These are phyloP conservation scores for Petunia axillaris DNA, from an alignment of 257 asterid species.

Conservation along the genomic window DNA sequence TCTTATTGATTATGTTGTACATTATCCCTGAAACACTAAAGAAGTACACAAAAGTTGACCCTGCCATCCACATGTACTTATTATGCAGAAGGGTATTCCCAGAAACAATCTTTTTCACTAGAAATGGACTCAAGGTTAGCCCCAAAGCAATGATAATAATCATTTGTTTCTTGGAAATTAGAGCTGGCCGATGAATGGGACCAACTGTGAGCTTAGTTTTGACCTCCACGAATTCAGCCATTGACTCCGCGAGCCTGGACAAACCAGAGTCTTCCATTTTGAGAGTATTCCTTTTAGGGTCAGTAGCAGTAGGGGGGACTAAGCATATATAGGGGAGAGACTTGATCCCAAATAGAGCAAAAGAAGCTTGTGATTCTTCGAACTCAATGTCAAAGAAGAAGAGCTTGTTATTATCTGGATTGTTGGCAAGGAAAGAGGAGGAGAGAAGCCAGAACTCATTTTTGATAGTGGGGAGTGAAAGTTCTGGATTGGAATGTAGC, in stretches of 20 bases:
- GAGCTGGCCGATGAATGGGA: conserved; percentile 61
- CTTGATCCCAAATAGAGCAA: conserved; percentile 60
- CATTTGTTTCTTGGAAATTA: conserved; percentile 60
- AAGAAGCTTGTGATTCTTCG: conserved; percentile 66
- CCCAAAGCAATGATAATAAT: conserved; percentile 41
- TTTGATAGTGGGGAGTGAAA: background rate
- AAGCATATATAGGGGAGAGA: conserved; percentile 80
- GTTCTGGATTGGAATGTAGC: conserved; percentile 11
- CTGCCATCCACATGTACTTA: conserved; percentile 74
- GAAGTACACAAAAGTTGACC: conserved; percentile 80
- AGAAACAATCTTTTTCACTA: conserved; percentile 52
- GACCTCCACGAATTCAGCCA: conserved; percentile 73
- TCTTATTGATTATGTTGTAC: conserved; percentile 85
- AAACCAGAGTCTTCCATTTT: conserved; percentile 74
- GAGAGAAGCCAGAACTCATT: conserved; percentile 56
- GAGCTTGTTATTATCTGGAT: conserved; percentile 34
- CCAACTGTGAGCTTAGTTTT: conserved; percentile 53
- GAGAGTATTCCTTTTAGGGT: conserved; percentile 50
- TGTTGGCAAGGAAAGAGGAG: conserved; percentile 55
- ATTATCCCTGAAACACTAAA: conserved; percentile 90
- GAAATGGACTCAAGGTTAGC: conserved; percentile 50
- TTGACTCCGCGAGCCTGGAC: conserved; percentile 69
- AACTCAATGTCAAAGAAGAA: conserved; percentile 79
- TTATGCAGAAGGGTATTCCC: conserved; percentile 70
- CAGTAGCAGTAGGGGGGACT: conserved; percentile 58